A percentile compares a stretch with the other conserved stretches of the same genome.
These are phyloP conservation scores for Plectosphaerella plurivora DNA, from an alignment of 2,329 filamentous ascomycete species.

Conservation along the genomic window DNA sequence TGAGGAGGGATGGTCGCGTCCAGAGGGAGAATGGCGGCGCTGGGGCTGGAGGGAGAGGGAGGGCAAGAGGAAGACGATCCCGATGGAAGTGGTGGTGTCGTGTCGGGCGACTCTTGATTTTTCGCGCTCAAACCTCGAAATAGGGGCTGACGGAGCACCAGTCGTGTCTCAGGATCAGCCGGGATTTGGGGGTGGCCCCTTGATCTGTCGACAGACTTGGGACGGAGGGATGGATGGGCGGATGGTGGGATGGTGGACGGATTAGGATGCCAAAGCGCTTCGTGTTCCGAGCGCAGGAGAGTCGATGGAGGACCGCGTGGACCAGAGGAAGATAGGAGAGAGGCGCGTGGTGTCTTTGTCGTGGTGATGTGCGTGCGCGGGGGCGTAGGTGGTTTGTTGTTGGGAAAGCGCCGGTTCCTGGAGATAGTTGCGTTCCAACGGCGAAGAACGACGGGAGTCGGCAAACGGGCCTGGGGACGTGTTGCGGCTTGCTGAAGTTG, in stretches of 20 bases:
- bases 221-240: not conserved
- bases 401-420: too few relatives aligned
- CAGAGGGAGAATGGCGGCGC: slow-evolving; percentile 1
- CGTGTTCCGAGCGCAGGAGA: not conserved
- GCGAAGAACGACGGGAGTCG: too few relatives aligned
- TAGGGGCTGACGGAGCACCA: not conserved
- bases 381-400: not conserved
- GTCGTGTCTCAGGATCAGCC: slow-evolving; percentile 4
- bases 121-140: not conserved
- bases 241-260: not conserved
- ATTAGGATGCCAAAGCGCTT: slow-evolving; percentile 1
- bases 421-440: not conserved
- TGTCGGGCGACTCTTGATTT: not conserved
- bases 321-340: not conserved
- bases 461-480: too few relatives aligned
- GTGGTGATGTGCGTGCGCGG: not conserved
- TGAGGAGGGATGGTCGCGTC: slow-evolving; percentile 4
- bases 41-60: not conserved
- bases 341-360: too few relatives aligned
- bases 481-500: too few relatives aligned
- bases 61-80: not conserved
- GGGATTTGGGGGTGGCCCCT: not conserved
- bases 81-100: too few relatives aligned
- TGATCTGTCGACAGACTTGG: not conserved
- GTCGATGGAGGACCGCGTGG: not conserved